These are phyloP conservation scores for Leishmania martiniquensis DNA, from an alignment of 208 protist species.

Conservation along the genomic window DNA sequence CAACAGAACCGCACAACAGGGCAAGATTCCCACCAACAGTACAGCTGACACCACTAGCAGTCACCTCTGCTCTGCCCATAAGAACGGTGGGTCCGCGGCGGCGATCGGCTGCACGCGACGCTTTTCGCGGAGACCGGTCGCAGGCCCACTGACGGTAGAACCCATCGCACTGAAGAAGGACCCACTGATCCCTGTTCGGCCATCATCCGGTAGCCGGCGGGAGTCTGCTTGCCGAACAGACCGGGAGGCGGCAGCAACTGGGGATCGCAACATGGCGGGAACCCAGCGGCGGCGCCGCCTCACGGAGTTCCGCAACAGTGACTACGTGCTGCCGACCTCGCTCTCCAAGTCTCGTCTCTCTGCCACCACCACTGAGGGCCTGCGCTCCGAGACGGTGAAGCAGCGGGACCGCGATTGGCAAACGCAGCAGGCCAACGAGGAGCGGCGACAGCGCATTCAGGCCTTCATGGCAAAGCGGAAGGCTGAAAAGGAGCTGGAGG, in stretches of 20 bases:
- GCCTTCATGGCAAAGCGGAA: constrained; percentile 64
- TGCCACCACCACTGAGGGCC: constrained; percentile 8
- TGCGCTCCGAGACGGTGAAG: constrained; percentile 1
- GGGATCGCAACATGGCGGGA: not conserved
- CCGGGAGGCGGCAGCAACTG: not conserved
- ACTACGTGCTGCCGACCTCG: constrained; percentile 11
- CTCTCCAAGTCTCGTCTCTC: constrained; percentile 9
- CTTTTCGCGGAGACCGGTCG: constrained; percentile 3
- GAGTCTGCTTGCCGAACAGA: constrained; percentile 1
- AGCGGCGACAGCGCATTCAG: constrained; percentile 64
- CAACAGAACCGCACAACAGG: not conserved
- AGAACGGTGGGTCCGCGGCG: not conserved
- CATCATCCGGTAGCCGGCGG: not conserved
- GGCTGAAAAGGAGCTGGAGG: constrained; percentile 45
- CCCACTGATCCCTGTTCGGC: not conserved
- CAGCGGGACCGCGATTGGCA: constrained; percentile 22
- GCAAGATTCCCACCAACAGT: not conserved
- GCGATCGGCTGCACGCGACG: not conserved
- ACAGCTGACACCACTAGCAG: not conserved
- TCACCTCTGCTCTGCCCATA: not conserved
- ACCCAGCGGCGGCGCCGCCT: constrained; percentile 27
- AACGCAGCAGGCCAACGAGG: constrained; percentile 52
- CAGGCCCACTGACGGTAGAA: constrained; percentile 9
- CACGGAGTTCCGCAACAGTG: constrained; percentile 28
- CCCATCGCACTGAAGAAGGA: constrained; percentile 7